A percentile compares a stretch with the other conserved stretches of the same genome.
These are phyloP conservation scores for Debaryomycetaceae sp. DNA, from an alignment of 1,139 yeast species.

Conservation along the genomic window DNA sequence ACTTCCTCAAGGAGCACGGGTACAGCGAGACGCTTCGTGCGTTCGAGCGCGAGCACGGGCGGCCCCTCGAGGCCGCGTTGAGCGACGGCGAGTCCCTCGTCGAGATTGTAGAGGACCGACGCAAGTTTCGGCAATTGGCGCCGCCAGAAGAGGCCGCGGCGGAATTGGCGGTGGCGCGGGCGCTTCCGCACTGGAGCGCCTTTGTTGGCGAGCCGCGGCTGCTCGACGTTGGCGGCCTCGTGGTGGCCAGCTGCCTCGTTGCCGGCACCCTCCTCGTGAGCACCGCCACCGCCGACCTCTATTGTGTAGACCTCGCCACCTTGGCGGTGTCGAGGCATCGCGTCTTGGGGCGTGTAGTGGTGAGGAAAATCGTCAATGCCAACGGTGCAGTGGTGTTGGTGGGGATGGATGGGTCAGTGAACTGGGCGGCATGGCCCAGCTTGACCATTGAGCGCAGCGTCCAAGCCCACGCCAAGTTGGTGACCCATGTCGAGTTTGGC, in stretches of 20 bases:
- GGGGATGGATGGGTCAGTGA: conserved; percentile 39
- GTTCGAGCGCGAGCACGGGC: conserved; percentile 46
- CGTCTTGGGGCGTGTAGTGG: conserved; percentile 24
- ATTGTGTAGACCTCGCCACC: no score
- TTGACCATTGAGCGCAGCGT: conserved; percentile 8
- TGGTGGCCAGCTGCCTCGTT: conserved; percentile 18
- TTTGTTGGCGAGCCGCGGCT: conserved; percentile 18
- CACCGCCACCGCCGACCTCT: no score
- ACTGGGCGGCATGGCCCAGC: conserved; percentile 8
- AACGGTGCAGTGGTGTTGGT: conserved; percentile 20
- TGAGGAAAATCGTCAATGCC: conserved; percentile 24
- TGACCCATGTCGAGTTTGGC: conserved; percentile 25
- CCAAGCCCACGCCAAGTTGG: conserved; percentile 29
- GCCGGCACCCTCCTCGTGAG: conserved; percentile 17
- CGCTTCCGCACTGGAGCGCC: conserved; percentile 23
- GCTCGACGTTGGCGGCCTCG: conserved; percentile 17
- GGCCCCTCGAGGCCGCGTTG: conserved; percentile 21
- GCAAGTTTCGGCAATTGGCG: conserved; percentile 24
- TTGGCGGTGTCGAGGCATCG: no score
- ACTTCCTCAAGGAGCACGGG: conserved; percentile 47
- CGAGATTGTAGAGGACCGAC: conserved; percentile 49
- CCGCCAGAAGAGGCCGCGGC: conserved; percentile 24
- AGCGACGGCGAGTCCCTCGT: conserved; percentile 42
- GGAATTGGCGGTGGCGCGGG: conserved; percentile 2
- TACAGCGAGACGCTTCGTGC: conserved; percentile 39